Evolutionary conservation across 1,284 basidiomycete genomes (phyloP).

Genomic region (Leccinum subrobustum): DNA sequence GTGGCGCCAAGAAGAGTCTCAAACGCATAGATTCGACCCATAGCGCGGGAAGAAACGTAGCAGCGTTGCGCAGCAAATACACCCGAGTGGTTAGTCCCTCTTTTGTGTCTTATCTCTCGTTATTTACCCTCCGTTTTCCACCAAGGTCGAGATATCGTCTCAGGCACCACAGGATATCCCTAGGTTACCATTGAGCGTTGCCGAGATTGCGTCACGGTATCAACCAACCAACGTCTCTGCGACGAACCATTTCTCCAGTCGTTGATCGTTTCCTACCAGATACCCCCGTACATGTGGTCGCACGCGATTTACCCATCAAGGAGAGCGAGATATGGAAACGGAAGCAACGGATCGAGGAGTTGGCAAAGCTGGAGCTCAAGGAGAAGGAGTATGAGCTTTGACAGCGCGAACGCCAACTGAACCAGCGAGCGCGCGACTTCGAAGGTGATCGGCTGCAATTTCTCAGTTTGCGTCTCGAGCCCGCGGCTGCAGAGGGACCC

Average conservation of each 20-base stretch:
- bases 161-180: conserved; percentile 61
- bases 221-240: conserved; percentile 42
- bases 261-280: background rate
- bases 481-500: background rate
- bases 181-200: conserved; percentile 59
- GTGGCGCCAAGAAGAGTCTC: conserved; percentile 33
- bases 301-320: too few relatives aligned
- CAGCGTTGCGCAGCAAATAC: conserved; percentile 66
- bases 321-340: conserved; percentile 26
- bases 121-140: conserved; percentile 5
- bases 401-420: conserved; percentile 59
- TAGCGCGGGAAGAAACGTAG: conserved; percentile 61
- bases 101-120: conserved; percentile 2
- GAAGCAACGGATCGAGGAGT: conserved; percentile 48
- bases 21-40: conserved; percentile 49
- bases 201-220: conserved; percentile 64
- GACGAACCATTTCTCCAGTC: background rate
- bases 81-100: conserved; percentile 48
- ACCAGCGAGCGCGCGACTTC: conserved; percentile 49
- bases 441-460: conserved; percentile 49
- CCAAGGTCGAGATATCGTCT: conserved; percentile 50
- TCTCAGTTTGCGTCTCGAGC: conserved; percentile 32
- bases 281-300: background rate
- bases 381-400: conserved; percentile 55
- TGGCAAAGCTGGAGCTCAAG: conserved; percentile 38